Percentiles rank a stretch among this genome's conserved stretches.
Conservation (phyloP, 2,329 filamentous ascomycete species). For the Colletotrichum sp. region DNA sequence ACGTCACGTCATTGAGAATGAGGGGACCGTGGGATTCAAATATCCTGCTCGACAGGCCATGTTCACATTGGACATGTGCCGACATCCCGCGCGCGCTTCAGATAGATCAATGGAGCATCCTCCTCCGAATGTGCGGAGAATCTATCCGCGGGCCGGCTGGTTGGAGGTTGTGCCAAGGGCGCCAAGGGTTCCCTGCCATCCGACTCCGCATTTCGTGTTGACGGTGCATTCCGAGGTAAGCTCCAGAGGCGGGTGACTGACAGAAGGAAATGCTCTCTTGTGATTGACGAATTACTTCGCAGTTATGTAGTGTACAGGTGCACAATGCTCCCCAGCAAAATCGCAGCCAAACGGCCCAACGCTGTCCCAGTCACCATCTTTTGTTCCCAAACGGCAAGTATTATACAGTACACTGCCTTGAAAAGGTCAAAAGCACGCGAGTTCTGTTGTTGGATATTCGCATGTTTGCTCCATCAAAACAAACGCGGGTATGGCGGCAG, state of each 20-base stretch:
- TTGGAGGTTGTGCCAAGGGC: background rate
- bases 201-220: background rate
- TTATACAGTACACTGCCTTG: background rate
- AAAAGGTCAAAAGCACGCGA: background rate
- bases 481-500: background rate
- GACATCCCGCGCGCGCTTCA: background rate
- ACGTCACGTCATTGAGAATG: background rate
- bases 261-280: background rate
- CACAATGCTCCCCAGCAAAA: background rate
- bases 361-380: background rate
- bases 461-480: background rate
- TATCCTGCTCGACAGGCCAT: background rate
- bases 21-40: background rate
- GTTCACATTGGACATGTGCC: background rate
- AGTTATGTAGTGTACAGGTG: background rate
- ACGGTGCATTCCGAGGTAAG: background rate
- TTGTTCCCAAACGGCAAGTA: background rate
- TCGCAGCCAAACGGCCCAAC: background rate
- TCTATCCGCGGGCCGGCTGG: background rate
- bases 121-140: constrained; percentile 18
- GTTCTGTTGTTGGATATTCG: background rate
- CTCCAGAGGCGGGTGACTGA: background rate
- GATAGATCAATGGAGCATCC: constrained; percentile 18
- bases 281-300: background rate
- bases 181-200: background rate